phyloP scores from a whole-genome alignment of 495 filamentous ascomycete species.

The Aspergillus olivimuriae region DNA sequence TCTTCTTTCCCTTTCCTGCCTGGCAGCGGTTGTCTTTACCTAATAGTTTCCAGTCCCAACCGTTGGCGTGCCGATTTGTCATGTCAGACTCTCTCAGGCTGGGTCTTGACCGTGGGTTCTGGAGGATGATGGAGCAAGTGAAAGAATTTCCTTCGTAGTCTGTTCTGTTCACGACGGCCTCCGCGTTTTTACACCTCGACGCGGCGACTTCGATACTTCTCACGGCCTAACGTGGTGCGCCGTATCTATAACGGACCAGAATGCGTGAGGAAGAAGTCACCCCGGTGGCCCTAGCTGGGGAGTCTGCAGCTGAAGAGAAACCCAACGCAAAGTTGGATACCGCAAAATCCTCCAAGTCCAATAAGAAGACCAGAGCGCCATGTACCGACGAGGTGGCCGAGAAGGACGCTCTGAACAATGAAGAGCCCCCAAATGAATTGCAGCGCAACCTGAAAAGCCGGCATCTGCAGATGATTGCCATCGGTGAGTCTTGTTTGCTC shows the following conservation, averaged over 20 bases:
- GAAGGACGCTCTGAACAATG: neutral
- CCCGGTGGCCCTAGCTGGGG: too few species aligned
- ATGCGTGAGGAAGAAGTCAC: neutral
- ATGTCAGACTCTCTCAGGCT: too few species aligned
- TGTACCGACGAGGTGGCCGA: too few species aligned
- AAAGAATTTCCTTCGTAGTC: too few species aligned
- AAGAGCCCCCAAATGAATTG: conserved; percentile 9
- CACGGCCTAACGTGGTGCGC: neutral
- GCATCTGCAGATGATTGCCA: conserved; percentile 61
- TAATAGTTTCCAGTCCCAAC: conserved; percentile 1
- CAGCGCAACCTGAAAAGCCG: conserved; percentile 55
- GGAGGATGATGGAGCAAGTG: too few species aligned
- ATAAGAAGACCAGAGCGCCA: too few species aligned
- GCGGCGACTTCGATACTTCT: neutral
- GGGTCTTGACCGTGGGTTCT: too few species aligned
- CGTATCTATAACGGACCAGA: too few species aligned
- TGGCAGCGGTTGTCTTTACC: neutral
- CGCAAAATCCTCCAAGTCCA: neutral
- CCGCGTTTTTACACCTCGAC: neutral
- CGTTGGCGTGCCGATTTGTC: too few species aligned
- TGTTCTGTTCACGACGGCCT: too few species aligned
- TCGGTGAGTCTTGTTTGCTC: conserved; percentile 27
- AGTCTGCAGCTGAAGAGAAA: too few species aligned
- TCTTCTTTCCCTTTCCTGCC: neutral
- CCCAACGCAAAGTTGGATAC: neutral